Conservation (phyloP, 176 grass and related monocot genomes). For the Oryza rufipogon region DNA sequence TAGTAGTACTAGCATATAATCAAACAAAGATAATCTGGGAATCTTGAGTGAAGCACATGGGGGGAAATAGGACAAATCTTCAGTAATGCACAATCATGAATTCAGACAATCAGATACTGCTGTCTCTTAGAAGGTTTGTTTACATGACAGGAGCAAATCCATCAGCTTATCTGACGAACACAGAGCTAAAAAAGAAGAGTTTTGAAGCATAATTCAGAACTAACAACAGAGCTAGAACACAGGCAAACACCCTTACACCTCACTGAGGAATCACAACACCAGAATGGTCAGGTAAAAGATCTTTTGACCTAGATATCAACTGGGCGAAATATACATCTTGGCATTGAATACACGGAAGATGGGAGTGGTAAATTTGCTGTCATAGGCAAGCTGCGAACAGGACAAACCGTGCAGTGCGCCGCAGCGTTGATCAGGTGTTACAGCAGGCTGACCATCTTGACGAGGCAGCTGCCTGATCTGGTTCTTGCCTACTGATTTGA, state of each 20-base stretch:
- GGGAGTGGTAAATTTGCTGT: slow-evolving; percentile 25
- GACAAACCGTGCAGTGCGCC: slow-evolving; percentile 8
- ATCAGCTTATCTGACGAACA: slow-evolving; percentile 22
- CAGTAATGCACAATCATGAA: slow-evolving; percentile 24
- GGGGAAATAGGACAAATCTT: slow-evolving; percentile 6
- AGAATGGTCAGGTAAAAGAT: slow-evolving; percentile 24
- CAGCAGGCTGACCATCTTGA: slow-evolving; percentile 70
- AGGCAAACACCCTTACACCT: slow-evolving; percentile 4
- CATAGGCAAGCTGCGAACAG: slow-evolving; percentile 3
- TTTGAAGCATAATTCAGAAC: slow-evolving; percentile 40
- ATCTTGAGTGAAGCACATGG: slow-evolving; percentile 8
- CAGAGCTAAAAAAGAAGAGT: slow-evolving; percentile 23
- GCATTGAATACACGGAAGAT: slow-evolving; percentile 27
- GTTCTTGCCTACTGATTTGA: slow-evolving; percentile 70
- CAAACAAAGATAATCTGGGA: neutral
- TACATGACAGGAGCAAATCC: slow-evolving; percentile 32
- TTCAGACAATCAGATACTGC: slow-evolving; percentile 37
- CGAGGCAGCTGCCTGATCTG: slow-evolving; percentile 38
- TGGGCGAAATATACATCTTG: slow-evolving; percentile 49
- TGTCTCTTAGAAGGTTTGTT: slow-evolving; percentile 7
- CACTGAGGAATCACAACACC: slow-evolving; percentile 23
- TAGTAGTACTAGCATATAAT: neutral
- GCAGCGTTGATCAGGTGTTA: slow-evolving; percentile 48
- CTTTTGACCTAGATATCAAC: slow-evolving; percentile 39
- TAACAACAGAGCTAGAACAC: slow-evolving; percentile 12